These are phyloP conservation scores for Phytophthora cajani DNA, from an alignment of 352 stramenopile species.

Conservation along the genomic window DNA sequence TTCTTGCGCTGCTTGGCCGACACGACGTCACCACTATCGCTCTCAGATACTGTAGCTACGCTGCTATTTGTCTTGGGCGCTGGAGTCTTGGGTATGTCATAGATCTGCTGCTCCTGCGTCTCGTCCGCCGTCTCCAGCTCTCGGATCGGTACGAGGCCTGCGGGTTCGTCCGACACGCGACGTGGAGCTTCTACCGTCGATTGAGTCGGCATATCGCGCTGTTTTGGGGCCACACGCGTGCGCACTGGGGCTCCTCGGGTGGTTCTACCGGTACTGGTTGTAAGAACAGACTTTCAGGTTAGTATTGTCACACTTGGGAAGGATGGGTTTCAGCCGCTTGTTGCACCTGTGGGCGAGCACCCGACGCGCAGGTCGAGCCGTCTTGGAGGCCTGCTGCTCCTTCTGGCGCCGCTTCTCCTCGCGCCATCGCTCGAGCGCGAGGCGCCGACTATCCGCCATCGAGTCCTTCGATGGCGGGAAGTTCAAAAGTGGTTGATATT, in stretches of 20 bases:
- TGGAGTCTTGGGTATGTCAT: background rate
- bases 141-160: background rate
- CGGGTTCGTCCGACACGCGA: background rate
- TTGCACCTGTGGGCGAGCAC: slow-evolving; percentile 24
- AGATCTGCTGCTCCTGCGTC: background rate
- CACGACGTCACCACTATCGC: slow-evolving; percentile 1
- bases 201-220: background rate
- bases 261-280: background rate
- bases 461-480: slow-evolving; percentile 6
- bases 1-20: slow-evolving; percentile 37
- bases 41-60: background rate
- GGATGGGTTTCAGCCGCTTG: background rate
- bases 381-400: background rate
- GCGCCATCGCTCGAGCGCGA: slow-evolving; percentile 74
- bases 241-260: background rate
- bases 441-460: slow-evolving; percentile 59
- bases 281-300: background rate
- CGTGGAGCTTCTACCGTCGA: background rate
- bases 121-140: slow-evolving; percentile 1
- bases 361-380: slow-evolving; percentile 3
- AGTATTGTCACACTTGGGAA: background rate
- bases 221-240: background rate
- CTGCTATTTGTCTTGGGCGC: background rate
- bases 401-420: slow-evolving; percentile 46
- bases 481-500: slow-evolving; percentile 6